Evolutionary conservation across 2,329 filamentous ascomycete species (phyloP).

Genomic region (Verticillium nubilum): DNA sequence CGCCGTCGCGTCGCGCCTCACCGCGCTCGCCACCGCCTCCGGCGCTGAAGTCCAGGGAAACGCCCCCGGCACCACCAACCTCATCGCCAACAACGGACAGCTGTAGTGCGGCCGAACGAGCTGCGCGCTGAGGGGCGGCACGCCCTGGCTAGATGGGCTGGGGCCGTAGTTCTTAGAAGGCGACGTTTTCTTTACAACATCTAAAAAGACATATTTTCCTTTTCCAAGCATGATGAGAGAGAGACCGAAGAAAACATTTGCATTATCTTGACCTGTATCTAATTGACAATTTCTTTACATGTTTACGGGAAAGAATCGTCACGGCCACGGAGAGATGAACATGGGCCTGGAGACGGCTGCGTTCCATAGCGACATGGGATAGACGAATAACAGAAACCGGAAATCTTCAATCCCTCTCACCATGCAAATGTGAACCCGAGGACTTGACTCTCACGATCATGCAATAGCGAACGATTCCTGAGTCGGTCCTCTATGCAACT

Average conservation of each 20-base stretch:
- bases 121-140: not conserved
- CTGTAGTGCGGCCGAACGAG: conserved; percentile 8
- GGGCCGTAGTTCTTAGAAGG: not conserved
- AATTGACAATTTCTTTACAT: not conserved
- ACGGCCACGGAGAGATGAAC: not conserved
- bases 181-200: not conserved
- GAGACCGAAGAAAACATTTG: not conserved
- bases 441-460: no score
- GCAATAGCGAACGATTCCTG: no score
- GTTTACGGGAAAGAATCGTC: not conserved
- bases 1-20: conserved; percentile 42
- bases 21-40: conserved; percentile 42
- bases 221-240: not conserved
- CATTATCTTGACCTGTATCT: not conserved
- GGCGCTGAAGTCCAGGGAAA: conserved; percentile 39
- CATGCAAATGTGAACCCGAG: no score
- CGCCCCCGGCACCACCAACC: conserved; percentile 36
- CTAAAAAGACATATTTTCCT: not conserved
- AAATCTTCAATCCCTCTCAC: not conserved
- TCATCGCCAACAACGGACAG: conserved; percentile 54
- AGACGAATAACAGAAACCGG: not conserved
- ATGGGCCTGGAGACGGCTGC: not conserved
- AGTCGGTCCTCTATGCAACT: no score
- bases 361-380: not conserved
- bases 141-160: not conserved